phyloP scores from a whole-genome alignment of 169 alveolate genomes.

The Plasmodium chabaudi region DNA sequence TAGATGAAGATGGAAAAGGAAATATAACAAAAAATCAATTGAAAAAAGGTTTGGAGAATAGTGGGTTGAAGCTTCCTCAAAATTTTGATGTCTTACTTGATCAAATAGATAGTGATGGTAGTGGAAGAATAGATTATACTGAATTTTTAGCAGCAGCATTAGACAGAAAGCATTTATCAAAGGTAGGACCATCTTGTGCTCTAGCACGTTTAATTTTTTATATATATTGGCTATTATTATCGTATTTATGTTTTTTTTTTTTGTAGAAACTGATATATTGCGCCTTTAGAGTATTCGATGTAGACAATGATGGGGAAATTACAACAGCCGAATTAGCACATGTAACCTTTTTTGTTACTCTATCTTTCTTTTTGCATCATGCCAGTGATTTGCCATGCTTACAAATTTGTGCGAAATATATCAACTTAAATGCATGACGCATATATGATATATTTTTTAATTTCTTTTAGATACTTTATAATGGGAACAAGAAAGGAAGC shows the following conservation, averaged over 20 bases:
- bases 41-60: conserved; percentile 76
- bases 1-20: conserved; percentile 83
- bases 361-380: conserved; percentile 17
- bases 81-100: conserved; percentile 85
- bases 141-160: conserved; percentile 88
- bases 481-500: conserved; percentile 73
- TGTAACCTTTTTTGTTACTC: conserved; percentile 49
- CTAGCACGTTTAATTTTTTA: background rate
- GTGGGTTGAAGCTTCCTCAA: conserved; percentile 79
- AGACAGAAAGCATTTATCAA: conserved; percentile 76
- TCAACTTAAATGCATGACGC: background rate
- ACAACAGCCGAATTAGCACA: conserved; percentile 84
- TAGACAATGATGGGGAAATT: conserved; percentile 87
- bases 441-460: background rate
- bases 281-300: conserved; percentile 88
- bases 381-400: too few species aligned
- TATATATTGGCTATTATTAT: background rate
- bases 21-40: conserved; percentile 79
- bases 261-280: conserved; percentile 78
- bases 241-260: background rate
- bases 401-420: too few species aligned
- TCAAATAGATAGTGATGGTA: conserved; percentile 91
- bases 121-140: conserved; percentile 89
- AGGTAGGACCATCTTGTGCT: conserved; percentile 2
- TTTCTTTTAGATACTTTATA: conserved; percentile 59